phyloP scores from a whole-genome alignment of 768 basidiomycete species.

The Lentinula sp. region DNA sequence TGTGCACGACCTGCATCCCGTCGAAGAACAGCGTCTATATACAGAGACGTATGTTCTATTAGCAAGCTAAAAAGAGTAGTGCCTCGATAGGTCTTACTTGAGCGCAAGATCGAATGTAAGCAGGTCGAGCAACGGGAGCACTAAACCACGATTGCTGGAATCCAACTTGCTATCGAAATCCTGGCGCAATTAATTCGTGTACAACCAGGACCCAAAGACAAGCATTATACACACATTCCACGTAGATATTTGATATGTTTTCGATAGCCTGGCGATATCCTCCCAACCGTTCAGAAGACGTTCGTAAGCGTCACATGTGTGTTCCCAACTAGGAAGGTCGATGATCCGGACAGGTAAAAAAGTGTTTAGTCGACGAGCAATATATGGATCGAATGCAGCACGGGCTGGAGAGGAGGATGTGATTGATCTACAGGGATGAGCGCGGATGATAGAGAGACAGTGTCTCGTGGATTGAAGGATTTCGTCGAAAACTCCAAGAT shows the following conservation, averaged over 20 bases:
- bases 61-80: not conserved
- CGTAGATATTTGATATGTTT: conserved; percentile 35
- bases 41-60: not conserved
- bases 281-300: conserved; percentile 50
- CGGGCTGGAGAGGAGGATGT: conserved; percentile 36
- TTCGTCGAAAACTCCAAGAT: conserved; percentile 26
- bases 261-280: conserved; percentile 42
- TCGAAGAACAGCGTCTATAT: conserved; percentile 53
- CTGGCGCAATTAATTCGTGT: conserved; percentile 18
- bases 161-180: conserved; percentile 29
- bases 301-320: conserved; percentile 46
- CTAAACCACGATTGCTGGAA: conserved; percentile 43
- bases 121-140: conserved; percentile 29
- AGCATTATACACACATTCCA: conserved; percentile 41
- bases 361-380: conserved; percentile 60
- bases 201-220: not conserved
- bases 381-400: conserved; percentile 58
- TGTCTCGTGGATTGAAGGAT: conserved; percentile 35
- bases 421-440: conserved; percentile 26
- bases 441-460: conserved; percentile 33
- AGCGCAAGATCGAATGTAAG: conserved; percentile 58
- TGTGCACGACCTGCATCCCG: conserved; percentile 45
- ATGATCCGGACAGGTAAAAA: conserved; percentile 65
- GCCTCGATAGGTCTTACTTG: conserved; percentile 40
- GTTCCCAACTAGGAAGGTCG: conserved; percentile 37